Percentiles rank a stretch among this genome's conserved stretches.
Conservation (phyloP, 2,329 filamentous ascomycete species). For the Biscogniauxia mediterranea region DNA sequence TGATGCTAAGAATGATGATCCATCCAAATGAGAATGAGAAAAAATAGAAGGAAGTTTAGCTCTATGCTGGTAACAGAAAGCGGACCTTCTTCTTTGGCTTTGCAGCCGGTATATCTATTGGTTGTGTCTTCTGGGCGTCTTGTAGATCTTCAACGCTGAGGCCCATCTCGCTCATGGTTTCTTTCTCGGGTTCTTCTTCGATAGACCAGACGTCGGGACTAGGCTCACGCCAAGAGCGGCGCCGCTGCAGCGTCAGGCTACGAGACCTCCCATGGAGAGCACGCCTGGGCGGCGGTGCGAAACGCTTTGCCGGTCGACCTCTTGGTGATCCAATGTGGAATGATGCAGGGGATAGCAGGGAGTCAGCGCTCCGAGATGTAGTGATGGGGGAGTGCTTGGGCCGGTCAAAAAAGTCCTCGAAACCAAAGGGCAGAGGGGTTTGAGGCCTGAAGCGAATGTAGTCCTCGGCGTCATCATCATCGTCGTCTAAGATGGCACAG, state of each 20-base stretch:
- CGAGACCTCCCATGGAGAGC: conserved; percentile 31
- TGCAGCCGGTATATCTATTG: conserved; percentile 41
- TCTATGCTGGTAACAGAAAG: conserved; percentile 1
- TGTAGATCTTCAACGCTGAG: conserved; percentile 33
- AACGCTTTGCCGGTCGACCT: conserved; percentile 27
- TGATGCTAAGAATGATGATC: background rate
- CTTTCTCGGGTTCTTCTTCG: conserved; percentile 57
- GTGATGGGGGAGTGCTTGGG: conserved; percentile 32
- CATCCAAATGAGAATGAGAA: background rate
- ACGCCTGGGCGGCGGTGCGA: conserved; percentile 35
- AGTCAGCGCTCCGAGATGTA: conserved; percentile 31
- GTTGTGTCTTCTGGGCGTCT: conserved; percentile 29
- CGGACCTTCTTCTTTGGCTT: conserved; percentile 58
- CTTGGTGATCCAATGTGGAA: conserved; percentile 34
- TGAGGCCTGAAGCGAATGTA: conserved; percentile 49
- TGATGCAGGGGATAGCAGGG: conserved; percentile 33
- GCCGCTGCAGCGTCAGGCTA: conserved; percentile 39
- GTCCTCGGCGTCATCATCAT: conserved; percentile 46
- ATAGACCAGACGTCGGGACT: conserved; percentile 61
- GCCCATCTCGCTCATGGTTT: conserved; percentile 45
- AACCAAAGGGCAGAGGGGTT: conserved; percentile 40
- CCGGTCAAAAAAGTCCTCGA: conserved; percentile 43
- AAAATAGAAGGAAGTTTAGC: background rate
- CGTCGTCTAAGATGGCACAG: conserved; percentile 40
- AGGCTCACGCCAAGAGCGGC: conserved; percentile 54